Conservation (phyloP, 2,329 filamentous ascomycete genomes). For the Pseudogymnoascus destructans region DNA sequence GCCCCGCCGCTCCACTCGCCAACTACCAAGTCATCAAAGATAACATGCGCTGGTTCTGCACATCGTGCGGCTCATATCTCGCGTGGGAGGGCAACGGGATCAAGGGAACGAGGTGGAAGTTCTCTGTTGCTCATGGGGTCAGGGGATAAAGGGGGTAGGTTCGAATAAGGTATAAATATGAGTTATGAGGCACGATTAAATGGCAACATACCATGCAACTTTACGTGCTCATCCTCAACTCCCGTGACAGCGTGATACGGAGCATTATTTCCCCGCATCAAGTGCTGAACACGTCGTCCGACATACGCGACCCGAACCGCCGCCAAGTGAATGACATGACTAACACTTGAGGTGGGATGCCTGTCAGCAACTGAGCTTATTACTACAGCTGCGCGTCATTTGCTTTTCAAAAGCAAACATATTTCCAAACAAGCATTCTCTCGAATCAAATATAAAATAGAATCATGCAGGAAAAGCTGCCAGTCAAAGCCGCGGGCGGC, state of each 20-base stretch:
- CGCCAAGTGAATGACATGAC: conserved; percentile 8
- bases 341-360: conserved; percentile 2
- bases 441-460: background rate
- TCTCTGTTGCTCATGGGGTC: background rate
- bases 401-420: background rate
- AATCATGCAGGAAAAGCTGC: conserved; percentile 6
- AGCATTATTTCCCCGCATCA: conserved; percentile 1
- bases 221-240: background rate
- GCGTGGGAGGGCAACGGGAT: conserved; percentile 29
- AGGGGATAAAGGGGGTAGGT: background rate
- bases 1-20: conserved; percentile 25
- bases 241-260: conserved; percentile 6
- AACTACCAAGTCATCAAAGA: conserved; percentile 31
- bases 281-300: background rate
- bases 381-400: background rate
- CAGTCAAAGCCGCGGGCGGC: conserved; percentile 32
- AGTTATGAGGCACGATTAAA: background rate
- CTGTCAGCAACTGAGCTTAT: background rate
- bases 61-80: conserved; percentile 36
- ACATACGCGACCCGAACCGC: background rate
- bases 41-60: conserved; percentile 36
- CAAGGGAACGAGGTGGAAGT: background rate
- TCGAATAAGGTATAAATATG: background rate
- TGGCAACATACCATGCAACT: background rate
- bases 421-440: background rate